Evolutionary conservation across 2,329 filamentous ascomycete genomes (phyloP).

Genomic region (Fusarium nurragi): DNA sequence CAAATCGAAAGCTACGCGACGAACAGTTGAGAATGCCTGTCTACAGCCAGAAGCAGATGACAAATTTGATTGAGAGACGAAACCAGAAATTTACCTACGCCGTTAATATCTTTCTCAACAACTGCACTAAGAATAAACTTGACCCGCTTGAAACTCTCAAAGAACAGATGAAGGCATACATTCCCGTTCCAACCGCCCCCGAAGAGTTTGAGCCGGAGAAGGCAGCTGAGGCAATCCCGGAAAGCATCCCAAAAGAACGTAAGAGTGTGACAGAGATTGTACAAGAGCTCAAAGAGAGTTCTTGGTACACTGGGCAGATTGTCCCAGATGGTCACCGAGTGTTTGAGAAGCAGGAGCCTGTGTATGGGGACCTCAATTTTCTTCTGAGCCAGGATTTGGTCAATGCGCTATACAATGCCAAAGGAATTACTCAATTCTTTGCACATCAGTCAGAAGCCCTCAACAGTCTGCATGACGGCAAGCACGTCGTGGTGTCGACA

Average conservation of each 20-base stretch:
- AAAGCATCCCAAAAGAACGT: slow-evolving; percentile 80
- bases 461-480: slow-evolving; percentile 82
- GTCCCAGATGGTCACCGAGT: slow-evolving; percentile 92
- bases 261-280: slow-evolving; percentile 86
- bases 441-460: slow-evolving; percentile 94
- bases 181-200: slow-evolving; percentile 68
- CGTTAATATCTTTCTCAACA: slow-evolving; percentile 78
- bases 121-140: slow-evolving; percentile 69
- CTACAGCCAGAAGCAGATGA: slow-evolving; percentile 92
- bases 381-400: slow-evolving; percentile 88
- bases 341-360: slow-evolving; percentile 83
- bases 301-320: slow-evolving; percentile 93
- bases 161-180: slow-evolving; percentile 64
- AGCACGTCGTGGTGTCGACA: slow-evolving; percentile 91
- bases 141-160: slow-evolving; percentile 76
- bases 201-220: slow-evolving; percentile 45
- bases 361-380: slow-evolving; percentile 87
- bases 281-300: slow-evolving; percentile 78
- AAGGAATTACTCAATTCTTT: slow-evolving; percentile 85
- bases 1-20: slow-evolving; percentile 73
- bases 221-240: slow-evolving; percentile 63
- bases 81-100: slow-evolving; percentile 85
- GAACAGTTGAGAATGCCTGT: slow-evolving; percentile 92
- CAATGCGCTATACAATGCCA: slow-evolving; percentile 95
- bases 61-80: slow-evolving; percentile 85